These are phyloP conservation scores for Xylogone sp. DNA, from an alignment of 2,329 filamentous ascomycete species.

Conservation along the genomic window DNA sequence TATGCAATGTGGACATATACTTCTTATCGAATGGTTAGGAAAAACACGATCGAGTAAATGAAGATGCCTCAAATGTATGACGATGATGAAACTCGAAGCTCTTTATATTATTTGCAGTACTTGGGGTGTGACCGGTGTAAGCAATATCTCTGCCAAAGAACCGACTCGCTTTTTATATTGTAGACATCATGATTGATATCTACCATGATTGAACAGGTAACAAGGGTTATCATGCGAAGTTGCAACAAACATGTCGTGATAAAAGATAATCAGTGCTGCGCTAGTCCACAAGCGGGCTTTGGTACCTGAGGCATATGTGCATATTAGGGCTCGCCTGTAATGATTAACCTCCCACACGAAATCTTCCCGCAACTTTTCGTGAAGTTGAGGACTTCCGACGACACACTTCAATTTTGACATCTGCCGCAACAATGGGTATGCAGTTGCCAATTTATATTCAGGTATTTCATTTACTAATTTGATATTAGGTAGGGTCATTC, in stretches of 20 bases:
- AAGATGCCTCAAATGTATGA: no score
- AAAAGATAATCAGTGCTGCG: neutral
- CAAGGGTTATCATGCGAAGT: neutral
- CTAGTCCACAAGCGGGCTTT: neutral
- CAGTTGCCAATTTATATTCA: neutral
- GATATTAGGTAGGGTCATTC: slow-evolving; percentile 54
- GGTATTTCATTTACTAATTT: neutral
- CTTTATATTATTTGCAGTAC: no score
- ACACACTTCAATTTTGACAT: neutral
- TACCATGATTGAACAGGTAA: no score
- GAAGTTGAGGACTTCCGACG: neutral
- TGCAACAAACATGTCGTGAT: neutral
- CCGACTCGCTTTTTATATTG: no score
- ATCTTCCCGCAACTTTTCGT: neutral
- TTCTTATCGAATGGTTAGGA: no score
- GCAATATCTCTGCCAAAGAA: no score
- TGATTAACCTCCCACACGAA: neutral
- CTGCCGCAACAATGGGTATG: neutral
- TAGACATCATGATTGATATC: no score
- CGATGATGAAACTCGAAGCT: no score
- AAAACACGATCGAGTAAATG: no score
- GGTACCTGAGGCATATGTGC: neutral
- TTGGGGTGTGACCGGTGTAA: no score
- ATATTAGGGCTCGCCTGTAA: neutral
- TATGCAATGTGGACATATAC: no score